Percentiles rank a stretch among this genome's conserved stretches.
These are phyloP conservation scores for Cladophialophora carrionii DNA, from an alignment of 2,329 filamentous ascomycete genomes.

Conservation along the genomic window DNA sequence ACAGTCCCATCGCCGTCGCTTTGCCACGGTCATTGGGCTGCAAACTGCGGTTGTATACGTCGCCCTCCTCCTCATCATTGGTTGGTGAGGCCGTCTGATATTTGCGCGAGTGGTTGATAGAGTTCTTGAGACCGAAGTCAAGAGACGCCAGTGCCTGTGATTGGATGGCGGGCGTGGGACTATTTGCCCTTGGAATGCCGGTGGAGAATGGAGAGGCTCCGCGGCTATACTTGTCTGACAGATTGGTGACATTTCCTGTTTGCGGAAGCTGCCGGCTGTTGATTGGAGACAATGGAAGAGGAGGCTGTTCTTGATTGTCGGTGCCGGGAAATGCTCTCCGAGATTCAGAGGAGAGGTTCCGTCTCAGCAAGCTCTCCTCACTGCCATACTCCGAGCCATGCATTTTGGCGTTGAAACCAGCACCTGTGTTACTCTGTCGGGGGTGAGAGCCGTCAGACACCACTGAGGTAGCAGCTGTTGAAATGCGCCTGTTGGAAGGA, in stretches of 20 bases:
- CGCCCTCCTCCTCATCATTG: constrained; percentile 63
- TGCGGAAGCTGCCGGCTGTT: constrained; percentile 40
- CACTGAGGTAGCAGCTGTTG: constrained; percentile 85
- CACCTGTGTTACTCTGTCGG: constrained; percentile 38
- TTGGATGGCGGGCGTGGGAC: constrained; percentile 49
- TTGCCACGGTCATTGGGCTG: constrained; percentile 79
- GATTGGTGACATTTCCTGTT: constrained; percentile 66
- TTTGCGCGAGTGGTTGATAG: constrained; percentile 20
- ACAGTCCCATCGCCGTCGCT: constrained; percentile 72
- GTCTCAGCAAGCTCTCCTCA: constrained; percentile 27
- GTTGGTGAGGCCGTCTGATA: constrained; percentile 37
- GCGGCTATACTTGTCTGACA: constrained; percentile 57
- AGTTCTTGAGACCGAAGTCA: constrained; percentile 32
- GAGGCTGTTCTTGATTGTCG: constrained; percentile 28
- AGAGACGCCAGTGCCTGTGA: constrained; percentile 38
- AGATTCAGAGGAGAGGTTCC: constrained; percentile 30
- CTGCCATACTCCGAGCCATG: constrained; percentile 24
- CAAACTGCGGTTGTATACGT: constrained; percentile 63
- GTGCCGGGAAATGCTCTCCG: constrained; percentile 19
- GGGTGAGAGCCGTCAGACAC: constrained; percentile 66
- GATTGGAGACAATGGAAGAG: constrained; percentile 33
- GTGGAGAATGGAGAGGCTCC: constrained; percentile 42
- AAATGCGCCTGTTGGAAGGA: constrained; percentile 70
- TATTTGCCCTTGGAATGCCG: constrained; percentile 43
- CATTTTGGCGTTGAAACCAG: constrained; percentile 24